Percentiles rank a stretch among this genome's conserved stretches.
These are phyloP conservation scores for Thelephora ganbajun DNA, from an alignment of 768 basidiomycete genomes.

Conservation along the genomic window DNA sequence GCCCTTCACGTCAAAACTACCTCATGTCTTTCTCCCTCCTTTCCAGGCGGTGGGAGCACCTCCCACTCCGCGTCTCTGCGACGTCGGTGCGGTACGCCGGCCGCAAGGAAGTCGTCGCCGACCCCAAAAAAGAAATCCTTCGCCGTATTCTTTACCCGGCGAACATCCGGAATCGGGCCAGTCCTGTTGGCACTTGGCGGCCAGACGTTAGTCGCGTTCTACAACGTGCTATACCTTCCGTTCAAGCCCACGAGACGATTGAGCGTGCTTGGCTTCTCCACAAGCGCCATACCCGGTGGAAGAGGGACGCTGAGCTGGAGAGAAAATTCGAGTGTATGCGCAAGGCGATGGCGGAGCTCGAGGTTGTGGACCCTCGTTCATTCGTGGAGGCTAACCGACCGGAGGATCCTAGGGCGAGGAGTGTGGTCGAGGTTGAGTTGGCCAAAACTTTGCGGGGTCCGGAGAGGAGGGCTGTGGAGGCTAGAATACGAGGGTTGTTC, in stretches of 20 bases:
- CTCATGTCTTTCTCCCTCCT: conserved; percentile 29
- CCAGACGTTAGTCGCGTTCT: conserved; percentile 66
- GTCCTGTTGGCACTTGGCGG: conserved; percentile 77
- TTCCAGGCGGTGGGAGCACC: conserved; percentile 18
- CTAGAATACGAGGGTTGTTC: conserved; percentile 67
- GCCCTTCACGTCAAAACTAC: background rate
- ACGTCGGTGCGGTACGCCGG: conserved; percentile 24
- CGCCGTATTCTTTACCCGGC: conserved; percentile 72
- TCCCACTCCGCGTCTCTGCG: conserved; percentile 20
- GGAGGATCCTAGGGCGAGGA: conserved; percentile 62
- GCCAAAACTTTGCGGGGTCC: conserved; percentile 47
- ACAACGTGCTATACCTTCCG: conserved; percentile 74
- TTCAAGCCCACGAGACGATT: conserved; percentile 85
- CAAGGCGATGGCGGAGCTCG: conserved; percentile 74
- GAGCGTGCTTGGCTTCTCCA: conserved; percentile 83
- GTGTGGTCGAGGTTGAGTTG: conserved; percentile 38
- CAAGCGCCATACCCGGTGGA: conserved; percentile 58
- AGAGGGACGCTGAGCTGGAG: conserved; percentile 50
- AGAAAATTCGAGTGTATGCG: conserved; percentile 76
- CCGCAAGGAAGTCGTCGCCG: conserved; percentile 28
- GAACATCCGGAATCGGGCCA: conserved; percentile 52
- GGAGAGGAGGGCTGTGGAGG: conserved; percentile 61
- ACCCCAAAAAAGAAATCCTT: conserved; percentile 59
- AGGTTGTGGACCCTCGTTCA: conserved; percentile 35
- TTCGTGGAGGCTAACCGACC: conserved; percentile 60